Evolutionary conservation across 2,329 filamentous ascomycete genomes (phyloP).

Genomic region (Penicillium sp.): DNA sequence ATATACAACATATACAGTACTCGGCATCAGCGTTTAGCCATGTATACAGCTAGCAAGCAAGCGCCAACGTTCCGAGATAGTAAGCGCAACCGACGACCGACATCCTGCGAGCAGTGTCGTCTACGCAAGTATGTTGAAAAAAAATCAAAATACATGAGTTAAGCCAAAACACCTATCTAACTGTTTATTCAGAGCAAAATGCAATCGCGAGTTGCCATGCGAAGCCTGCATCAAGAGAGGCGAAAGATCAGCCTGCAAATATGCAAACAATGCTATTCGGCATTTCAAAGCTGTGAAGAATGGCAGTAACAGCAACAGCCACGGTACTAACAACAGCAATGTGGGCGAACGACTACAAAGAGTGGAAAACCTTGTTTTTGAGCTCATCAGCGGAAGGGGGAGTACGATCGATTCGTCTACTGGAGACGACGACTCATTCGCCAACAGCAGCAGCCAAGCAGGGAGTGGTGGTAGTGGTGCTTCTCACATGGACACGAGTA

Average conservation of each 20-base stretch:
- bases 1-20: too few relatives aligned
- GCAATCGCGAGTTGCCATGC: conserved; percentile 13
- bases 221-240: conserved; percentile 11
- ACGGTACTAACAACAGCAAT: conserved; percentile 47
- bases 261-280: conserved; percentile 14
- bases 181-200: conserved; percentile 2
- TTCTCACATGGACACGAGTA: not conserved
- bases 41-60: conserved; percentile 1
- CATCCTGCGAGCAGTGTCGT: conserved; percentile 15
- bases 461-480: not conserved
- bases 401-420: not conserved
- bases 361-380: conserved; percentile 13
- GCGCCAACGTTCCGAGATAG: conserved; percentile 5
- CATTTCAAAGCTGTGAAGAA: not conserved
- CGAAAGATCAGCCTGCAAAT: conserved; percentile 9
- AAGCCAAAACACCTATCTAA: not conserved
- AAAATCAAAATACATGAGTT: not conserved
- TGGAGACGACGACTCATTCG: not conserved
- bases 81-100: conserved; percentile 14
- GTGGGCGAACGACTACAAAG: conserved; percentile 53
- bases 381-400: not conserved
- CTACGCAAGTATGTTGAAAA: conserved; percentile 8
- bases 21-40: not conserved
- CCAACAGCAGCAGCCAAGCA: not conserved
- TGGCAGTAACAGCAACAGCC: conserved; percentile 36